Base-by-base conservation (phyloP, 2,329 filamentous ascomycete species). In the Cladophialophora chaetospira region DNA sequence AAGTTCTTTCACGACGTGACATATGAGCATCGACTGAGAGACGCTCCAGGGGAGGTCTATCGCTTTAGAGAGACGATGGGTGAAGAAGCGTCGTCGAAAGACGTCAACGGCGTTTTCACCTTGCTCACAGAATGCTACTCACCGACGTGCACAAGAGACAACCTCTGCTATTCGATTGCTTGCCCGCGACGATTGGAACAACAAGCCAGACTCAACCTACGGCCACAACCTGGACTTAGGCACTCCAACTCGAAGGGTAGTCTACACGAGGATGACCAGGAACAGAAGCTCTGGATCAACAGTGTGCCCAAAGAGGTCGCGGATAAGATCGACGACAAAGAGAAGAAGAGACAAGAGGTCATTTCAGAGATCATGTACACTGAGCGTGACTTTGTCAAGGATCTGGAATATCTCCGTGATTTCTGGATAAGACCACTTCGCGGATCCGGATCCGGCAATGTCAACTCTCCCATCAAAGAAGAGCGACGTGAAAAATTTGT, bases 1-100 rank as follows among this genome's bases (percentile, higher is more conserved):
- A 97, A 97, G 72, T 97, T 96, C 77, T 99, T 99, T 71, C 94
- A 99, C 76, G 94, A 99, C 79, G 94, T 97, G 48, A 97, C 93
- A 0, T 99, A 99, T 73, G 93, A 97, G 67, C 94, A 99, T 73
- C 85, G 94, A 45, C 78, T 99, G 67, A 88, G 94, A 73, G 94
- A 99, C 73, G 95, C 93, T n/a, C 84, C 87, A 36, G 88, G 87
- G 49, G 94, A 99, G 73, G 89, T 99, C 72, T 99, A 97, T 72
- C 93, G 97, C 71, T 99, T 99, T 74, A 86, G 89, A 65, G 93
- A 97, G 75, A 95, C 88, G 2, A 81, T 97, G 72, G 88, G 92
- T 50, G 76, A 78, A 75, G 93, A 97, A 51, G 86, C 90, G 11
- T 71, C 74, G 4, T 71, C 71, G 66, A 88, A 91, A 65, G 84